Evolutionary conservation across 306 rosid genomes (phyloP).

Genomic region (Senna siamea): DNA sequence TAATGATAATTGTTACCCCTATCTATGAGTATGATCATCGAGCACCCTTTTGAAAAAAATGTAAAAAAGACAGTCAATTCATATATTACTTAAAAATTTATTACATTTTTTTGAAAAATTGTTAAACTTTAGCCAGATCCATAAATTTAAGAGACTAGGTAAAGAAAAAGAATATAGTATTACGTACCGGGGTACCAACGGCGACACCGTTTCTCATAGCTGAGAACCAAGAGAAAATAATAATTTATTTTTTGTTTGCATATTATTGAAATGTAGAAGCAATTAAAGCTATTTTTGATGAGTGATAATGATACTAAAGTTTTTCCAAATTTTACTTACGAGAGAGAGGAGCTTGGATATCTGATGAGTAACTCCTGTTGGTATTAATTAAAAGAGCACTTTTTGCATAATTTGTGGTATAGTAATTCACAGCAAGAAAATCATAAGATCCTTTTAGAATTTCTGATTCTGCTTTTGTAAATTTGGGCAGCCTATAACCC

Average conservation of each 20-base stretch:
- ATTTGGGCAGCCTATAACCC: constrained; percentile 61
- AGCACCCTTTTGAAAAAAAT: too few species aligned
- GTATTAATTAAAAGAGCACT: background rate
- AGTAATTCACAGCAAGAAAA: constrained; percentile 73
- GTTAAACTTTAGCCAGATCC: too few species aligned
- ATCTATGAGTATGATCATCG: too few species aligned
- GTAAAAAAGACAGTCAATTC: too few species aligned
- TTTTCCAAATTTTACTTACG: background rate
- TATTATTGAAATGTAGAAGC: too few species aligned
- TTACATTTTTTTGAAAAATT: too few species aligned
- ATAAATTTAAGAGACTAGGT: too few species aligned
- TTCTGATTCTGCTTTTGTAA: constrained; percentile 43
- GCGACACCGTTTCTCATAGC: constrained; percentile 16
- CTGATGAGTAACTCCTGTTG: constrained; percentile 39
- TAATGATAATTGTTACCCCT: too few species aligned
- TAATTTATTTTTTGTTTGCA: too few species aligned
- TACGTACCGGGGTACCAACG: constrained; percentile 9
- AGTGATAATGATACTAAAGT: too few species aligned
- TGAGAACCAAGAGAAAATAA: background rate
- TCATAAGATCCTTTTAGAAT: constrained; percentile 50
- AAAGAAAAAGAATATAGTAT: background rate
- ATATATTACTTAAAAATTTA: too few species aligned
- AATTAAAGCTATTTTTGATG: too few species aligned
- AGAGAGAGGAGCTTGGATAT: constrained; percentile 18
- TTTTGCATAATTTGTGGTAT: constrained; percentile 47